Base-by-base conservation (phyloP, 2,329 filamentous ascomycete genomes). In the Sclerotinia sclerotiorum region DNA sequence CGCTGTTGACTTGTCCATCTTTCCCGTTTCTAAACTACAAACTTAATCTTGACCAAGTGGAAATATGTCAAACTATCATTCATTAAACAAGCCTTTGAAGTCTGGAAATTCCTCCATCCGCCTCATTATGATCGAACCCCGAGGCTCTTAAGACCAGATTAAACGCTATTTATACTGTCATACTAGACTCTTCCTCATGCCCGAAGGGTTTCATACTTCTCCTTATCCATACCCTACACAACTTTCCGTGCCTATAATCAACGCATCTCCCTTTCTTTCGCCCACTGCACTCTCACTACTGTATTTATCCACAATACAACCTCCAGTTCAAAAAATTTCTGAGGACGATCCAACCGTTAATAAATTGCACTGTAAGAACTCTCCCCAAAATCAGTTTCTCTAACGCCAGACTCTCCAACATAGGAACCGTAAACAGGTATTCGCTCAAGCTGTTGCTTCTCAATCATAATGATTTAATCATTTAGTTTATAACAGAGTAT, bases 391-490 rank as follows among this genome's bases (percentile, higher is more conserved):
- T 29, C 1, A 8, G 19, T 24, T 2, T 54, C 51, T 32, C 13
- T 27, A 2, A 8, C 3, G 2, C 13, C 19, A 35, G 19, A 13
- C 1, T 21, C 3, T 32, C 10, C 10, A 32, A 32, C 8, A 35
- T 1, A 35, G 19, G 17, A n/a, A 2, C 27, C 17, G 1, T 17
- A 17, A 32, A 1, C 11, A 35, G 0, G 4, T 1, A 2, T n/a
- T n/a, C 11, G 10, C 11, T 3, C 11, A 21, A 32, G 27, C 27
- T 21, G 51, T 32, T 21, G 7, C 19, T 3, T 10, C 27, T 54
- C 7, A n/a, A n/a, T n/a, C n/a, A n/a, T n/a, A n/a, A n/a, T n/a
- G n/a, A n/a, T n/a, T n/a, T n/a, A 6, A 3, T 35, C 32, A 35
- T 35, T 35, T 35, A 35, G 32, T 35, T 35, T 35, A 35, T 35